Evolutionary conservation across 192 early-diverging fungal species (phyloP).

Genomic region (Neocallimastix lanati): DNA sequence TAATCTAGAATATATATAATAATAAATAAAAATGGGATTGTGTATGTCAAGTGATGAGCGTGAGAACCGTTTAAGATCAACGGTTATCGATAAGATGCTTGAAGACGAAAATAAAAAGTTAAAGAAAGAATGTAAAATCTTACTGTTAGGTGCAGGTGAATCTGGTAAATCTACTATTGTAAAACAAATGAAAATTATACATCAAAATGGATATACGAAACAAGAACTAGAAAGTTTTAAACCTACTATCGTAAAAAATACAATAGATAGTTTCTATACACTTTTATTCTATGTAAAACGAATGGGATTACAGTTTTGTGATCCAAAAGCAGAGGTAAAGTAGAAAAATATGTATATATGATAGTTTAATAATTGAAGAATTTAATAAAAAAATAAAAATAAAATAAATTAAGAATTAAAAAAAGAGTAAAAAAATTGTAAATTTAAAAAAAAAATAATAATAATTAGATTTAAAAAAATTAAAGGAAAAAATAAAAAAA

Average conservation of each 20-base stretch:
- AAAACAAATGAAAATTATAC: slow-evolving; percentile 96
- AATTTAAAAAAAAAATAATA: too few species aligned
- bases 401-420: too few species aligned
- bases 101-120: slow-evolving; percentile 35
- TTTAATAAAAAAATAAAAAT: background rate
- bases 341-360: too few species aligned
- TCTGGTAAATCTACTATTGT: slow-evolving; percentile 91
- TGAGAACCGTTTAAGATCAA: slow-evolving; percentile 21
- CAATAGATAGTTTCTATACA: slow-evolving; percentile 64
- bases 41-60: slow-evolving; percentile 47
- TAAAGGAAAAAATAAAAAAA: too few species aligned
- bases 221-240: slow-evolving; percentile 59
- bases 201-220: slow-evolving; percentile 72
- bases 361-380: too few species aligned
- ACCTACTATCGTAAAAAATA: slow-evolving; percentile 68
- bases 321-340: slow-evolving; percentile 30
- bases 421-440: too few species aligned
- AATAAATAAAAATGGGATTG: slow-evolving; percentile 27
- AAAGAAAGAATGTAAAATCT: slow-evolving; percentile 50
- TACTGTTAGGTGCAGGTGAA: slow-evolving; percentile 63
- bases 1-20: background rate
- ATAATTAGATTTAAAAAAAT: too few species aligned
- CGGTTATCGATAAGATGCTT: slow-evolving; percentile 36
- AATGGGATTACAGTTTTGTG: slow-evolving; percentile 17
- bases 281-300: slow-evolving; percentile 17